These are phyloP conservation scores for Nicotiana noctiflora DNA, from an alignment of 257 asterid species.

Conservation along the genomic window DNA sequence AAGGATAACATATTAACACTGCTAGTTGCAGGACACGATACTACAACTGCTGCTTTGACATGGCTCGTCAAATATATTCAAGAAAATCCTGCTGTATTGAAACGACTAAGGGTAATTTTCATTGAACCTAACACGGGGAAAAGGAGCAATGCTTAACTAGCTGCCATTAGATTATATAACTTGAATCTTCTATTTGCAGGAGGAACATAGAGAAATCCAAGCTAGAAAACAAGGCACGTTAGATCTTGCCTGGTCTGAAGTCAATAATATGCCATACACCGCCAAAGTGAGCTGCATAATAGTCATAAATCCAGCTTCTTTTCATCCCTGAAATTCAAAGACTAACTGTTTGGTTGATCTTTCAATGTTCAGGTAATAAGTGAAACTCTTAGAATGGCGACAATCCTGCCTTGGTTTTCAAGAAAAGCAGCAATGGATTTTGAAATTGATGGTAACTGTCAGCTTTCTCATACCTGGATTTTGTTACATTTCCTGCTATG, in stretches of 20 bases:
- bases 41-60: constrained; percentile 83
- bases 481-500: neutral
- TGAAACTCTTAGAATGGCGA: constrained; percentile 80
- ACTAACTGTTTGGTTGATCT: neutral
- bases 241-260: constrained; percentile 74
- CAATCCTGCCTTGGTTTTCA: constrained; percentile 79
- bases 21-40: constrained; percentile 82
- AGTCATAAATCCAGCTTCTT: neutral
- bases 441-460: constrained; percentile 55
- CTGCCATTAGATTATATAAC: neutral
- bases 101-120: constrained; percentile 54
- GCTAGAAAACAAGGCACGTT: constrained; percentile 37
- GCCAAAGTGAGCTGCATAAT: constrained; percentile 39
- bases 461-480: neutral
- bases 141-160: neutral
- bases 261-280: constrained; percentile 74
- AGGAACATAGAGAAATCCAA: constrained; percentile 58
- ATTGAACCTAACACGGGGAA: neutral
- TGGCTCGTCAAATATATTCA: constrained; percentile 72
- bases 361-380: constrained; percentile 46
- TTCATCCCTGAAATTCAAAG: neutral
- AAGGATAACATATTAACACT: constrained; percentile 79
- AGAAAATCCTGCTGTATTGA: constrained; percentile 61
- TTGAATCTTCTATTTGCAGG: constrained; percentile 31
- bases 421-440: constrained; percentile 91